Conservation (phyloP, 495 filamentous ascomycete genomes). For the Aspergillus ostianus region DNA sequence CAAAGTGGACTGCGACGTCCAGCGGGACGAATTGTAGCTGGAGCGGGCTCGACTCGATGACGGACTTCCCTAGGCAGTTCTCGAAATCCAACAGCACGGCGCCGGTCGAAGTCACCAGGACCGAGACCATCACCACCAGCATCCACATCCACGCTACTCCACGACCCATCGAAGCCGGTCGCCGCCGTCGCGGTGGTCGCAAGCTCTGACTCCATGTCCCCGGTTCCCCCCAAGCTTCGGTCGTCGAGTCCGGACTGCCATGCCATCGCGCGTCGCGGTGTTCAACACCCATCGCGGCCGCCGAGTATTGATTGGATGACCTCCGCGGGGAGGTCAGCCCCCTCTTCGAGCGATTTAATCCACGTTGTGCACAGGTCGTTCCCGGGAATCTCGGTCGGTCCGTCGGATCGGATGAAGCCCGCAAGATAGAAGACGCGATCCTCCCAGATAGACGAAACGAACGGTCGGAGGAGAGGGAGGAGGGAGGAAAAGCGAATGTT, state of each 20-base stretch:
- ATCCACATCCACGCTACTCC: slow-evolving; percentile 21
- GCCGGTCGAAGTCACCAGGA: slow-evolving; percentile 21
- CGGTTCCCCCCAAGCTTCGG: slow-evolving; percentile 6
- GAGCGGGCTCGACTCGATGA: slow-evolving; percentile 49
- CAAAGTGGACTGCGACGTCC: slow-evolving; percentile 69
- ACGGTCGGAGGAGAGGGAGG: background rate
- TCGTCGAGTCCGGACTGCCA: slow-evolving; percentile 11
- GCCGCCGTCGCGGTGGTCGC: slow-evolving; percentile 22
- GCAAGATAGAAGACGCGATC: slow-evolving; percentile 2
- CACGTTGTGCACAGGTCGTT: slow-evolving; percentile 34
- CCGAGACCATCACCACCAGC: slow-evolving; percentile 25
- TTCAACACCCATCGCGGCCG: slow-evolving; percentile 31
- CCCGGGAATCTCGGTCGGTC: slow-evolving; percentile 2
- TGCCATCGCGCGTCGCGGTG: slow-evolving; percentile 26
- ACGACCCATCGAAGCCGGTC: slow-evolving; percentile 11
- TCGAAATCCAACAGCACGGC: slow-evolving; percentile 72
- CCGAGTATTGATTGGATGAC: slow-evolving; percentile 39
- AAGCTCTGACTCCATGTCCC: slow-evolving; percentile 27
- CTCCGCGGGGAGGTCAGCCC: slow-evolving; percentile 50
- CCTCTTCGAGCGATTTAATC: slow-evolving; percentile 39
- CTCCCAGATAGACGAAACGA: slow-evolving; percentile 6
- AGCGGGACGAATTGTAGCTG: slow-evolving; percentile 80
- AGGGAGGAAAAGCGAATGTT: background rate
- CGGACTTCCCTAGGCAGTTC: slow-evolving; percentile 72
- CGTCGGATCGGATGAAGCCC: slow-evolving; percentile 17